Evolutionary conservation across 148 eudicot species (phyloP).

Genomic region (Nepenthes gracilis): DNA sequence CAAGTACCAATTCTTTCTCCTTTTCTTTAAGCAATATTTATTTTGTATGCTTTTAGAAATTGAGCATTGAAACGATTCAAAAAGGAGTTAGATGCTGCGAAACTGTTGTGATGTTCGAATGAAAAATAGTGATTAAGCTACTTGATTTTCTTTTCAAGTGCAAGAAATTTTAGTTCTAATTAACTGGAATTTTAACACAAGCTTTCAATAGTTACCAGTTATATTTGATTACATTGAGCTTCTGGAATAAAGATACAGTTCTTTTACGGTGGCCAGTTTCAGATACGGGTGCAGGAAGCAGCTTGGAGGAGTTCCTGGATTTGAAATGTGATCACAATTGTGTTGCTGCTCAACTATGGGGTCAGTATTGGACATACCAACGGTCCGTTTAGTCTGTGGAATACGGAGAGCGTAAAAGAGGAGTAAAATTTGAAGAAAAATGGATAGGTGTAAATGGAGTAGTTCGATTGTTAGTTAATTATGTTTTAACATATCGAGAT

Average conservation of each 20-base stretch:
- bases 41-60: too few species aligned
- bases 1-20: conserved; percentile 20
- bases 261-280: conserved; percentile 34
- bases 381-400: neutral
- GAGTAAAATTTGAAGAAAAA: neutral
- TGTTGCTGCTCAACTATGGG: conserved; percentile 24
- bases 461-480: too few species aligned
- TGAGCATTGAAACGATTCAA: too few species aligned
- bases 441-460: neutral
- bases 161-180: too few species aligned
- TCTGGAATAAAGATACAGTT: neutral
- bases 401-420: neutral
- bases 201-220: too few species aligned
- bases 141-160: too few species aligned
- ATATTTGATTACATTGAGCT: too few species aligned
- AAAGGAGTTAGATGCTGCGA: too few species aligned
- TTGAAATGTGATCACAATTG: conserved; percentile 13
- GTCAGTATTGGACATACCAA: conserved; percentile 12
- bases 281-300: conserved; percentile 49
- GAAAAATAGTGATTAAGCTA: too few species aligned
- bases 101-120: too few species aligned
- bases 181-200: too few species aligned
- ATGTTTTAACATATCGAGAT: too few species aligned
- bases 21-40: neutral
- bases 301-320: conserved; percentile 37